Evolutionary conservation across 805 yeast genomes (phyloP), one percentile per base, ranked within the genome.

Genomic region (Nakazawaea ishiwadae): DNA sequence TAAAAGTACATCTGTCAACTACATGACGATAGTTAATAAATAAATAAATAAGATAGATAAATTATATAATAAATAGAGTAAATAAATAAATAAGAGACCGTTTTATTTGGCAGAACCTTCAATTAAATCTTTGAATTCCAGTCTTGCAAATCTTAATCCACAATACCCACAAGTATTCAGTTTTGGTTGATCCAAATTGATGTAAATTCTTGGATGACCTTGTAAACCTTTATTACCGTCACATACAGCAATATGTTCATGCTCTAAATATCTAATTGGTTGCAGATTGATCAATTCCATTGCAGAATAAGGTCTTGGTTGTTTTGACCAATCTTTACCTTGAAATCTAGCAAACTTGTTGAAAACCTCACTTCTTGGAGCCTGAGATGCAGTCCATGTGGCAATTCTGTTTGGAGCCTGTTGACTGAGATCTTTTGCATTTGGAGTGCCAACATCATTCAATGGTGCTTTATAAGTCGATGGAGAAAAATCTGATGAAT

Each of bases 181-280:
- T 46, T 79, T 77, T 31, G 87, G 83, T 57, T 77, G 79, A 59
- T 86, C 95, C 56, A 87, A 72, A 61, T 85, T 85, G 62, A 86
- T 85, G 59, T 65, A 86, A 17, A 86, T 77, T 59, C 81, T 83
- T 33, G 96, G 96, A 59, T 86, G 96, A 15, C 96, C 96, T 52
- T 79, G 84, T 53, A 76, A 78, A 16, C 66, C 68, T 51, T 71
- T 79, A 50, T 84, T 81, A 30, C 96, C 96, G 53, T 84, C 86
- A 59, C 96, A 87, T 14, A 82, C 91, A 1, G 96, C 96, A 39
- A 79, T 61, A 52, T 78, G 71, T 24, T 67, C 73, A 48, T 70
- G 73, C 30, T 63, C 54, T 46, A 86, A 66, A 55, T 73, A 83
- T 51, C 77, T 67, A 31, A 86, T 65, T 2, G 96, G 95, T 55